Evolutionary conservation across 106 monocot genomes (phyloP).

Genomic region (Allium cepa): DNA sequence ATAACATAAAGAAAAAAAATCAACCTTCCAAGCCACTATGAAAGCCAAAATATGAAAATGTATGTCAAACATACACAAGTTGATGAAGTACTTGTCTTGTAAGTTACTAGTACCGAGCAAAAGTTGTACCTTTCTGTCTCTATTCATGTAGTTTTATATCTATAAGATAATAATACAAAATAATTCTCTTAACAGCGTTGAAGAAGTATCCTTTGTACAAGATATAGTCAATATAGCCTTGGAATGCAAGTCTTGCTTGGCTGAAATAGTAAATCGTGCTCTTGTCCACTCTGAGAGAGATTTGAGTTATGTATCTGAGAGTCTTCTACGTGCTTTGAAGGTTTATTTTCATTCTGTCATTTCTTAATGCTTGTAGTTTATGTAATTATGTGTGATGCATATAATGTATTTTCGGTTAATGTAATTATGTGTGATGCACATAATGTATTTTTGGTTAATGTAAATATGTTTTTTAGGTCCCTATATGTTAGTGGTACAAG

Average conservation of each 20-base stretch:
- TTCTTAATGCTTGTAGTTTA: not conserved
- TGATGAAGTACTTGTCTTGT: too few species aligned
- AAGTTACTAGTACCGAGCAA: too few species aligned
- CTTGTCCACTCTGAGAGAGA: constrained; percentile 34
- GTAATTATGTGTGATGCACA: not conserved
- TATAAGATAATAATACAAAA: not conserved
- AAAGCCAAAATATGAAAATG: too few species aligned
- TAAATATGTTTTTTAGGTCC: too few species aligned
- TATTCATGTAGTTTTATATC: not conserved
- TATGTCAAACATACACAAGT: too few species aligned
- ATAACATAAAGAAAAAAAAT: too few species aligned
- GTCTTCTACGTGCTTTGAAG: constrained; percentile 61
- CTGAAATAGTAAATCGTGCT: constrained; percentile 28
- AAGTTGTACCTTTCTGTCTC: not conserved
- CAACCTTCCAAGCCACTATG: too few species aligned
- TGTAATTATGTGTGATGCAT: not conserved
- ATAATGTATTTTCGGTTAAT: not conserved
- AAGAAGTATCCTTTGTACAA: constrained; percentile 45
- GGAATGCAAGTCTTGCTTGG: constrained; percentile 35
- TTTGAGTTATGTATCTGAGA: constrained; percentile 37
- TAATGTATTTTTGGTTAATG: too few species aligned
- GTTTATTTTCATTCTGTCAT: constrained; percentile 13
- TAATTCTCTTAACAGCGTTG: constrained; percentile 34
- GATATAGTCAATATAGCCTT: constrained; percentile 51
- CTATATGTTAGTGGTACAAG: too few species aligned